These are phyloP conservation scores for Oemleria cerasiformis DNA, from an alignment of 306 rosid genomes.

Conservation along the genomic window DNA sequence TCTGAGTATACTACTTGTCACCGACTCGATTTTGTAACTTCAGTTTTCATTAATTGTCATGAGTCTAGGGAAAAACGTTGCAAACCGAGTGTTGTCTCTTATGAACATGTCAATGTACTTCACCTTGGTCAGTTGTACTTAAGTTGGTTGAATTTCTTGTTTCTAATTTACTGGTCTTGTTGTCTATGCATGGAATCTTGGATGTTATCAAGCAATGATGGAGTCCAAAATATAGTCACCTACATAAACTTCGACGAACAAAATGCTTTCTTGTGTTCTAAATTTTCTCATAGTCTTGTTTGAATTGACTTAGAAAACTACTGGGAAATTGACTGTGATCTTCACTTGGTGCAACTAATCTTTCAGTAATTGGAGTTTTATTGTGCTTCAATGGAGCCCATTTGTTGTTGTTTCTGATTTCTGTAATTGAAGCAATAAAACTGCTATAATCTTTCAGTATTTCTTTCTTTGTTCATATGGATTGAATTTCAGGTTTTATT, in stretches of 20 bases:
- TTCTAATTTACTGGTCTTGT: background rate
- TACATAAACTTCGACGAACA: background rate
- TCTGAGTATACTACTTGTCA: too few relatives aligned
- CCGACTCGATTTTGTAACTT: too few relatives aligned
- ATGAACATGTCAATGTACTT: background rate
- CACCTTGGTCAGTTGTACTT: background rate
- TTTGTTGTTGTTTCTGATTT: too few relatives aligned
- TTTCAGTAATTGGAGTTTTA: too few relatives aligned
- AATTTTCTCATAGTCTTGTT: background rate
- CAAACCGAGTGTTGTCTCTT: constrained; percentile 4
- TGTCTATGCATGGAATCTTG: background rate
- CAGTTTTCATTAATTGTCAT: too few relatives aligned
- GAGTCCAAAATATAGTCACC: background rate
- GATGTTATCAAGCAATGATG: constrained; percentile 2
- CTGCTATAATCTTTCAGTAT: too few relatives aligned
- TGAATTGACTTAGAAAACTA: background rate
- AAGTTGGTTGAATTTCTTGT: background rate
- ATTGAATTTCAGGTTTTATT: too few relatives aligned
- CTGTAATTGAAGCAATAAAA: too few relatives aligned
- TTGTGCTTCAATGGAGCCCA: too few relatives aligned
- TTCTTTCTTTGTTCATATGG: too few relatives aligned
- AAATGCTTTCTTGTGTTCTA: background rate
- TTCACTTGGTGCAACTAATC: background rate
- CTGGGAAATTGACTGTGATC: background rate
- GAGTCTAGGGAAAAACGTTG: constrained; percentile 2